Evolutionary conservation across 2,329 filamentous ascomycete genomes (phyloP), one percentile per base, ranked within the genome.

Genomic region (Pseudogymnoascus sp.): DNA sequence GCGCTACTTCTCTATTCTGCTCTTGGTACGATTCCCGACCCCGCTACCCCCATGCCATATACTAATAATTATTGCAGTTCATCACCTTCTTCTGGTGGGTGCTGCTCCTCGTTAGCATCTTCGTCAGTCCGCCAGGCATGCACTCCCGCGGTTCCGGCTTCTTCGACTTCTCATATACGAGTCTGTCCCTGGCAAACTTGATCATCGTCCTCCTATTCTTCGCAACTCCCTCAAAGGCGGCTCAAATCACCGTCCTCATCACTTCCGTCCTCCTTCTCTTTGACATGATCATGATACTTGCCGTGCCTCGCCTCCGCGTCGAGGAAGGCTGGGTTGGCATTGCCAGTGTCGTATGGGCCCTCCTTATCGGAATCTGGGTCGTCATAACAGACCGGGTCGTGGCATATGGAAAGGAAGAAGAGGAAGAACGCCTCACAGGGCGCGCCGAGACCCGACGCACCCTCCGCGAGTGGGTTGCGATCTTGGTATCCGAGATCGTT

Each of bases 321-420:
- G 92, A 97, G 73, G 93, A 97, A 74, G 88, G 90, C 33, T 95
- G 92, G 87, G 86, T 94, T 0, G 94, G 94, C n/a, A 88, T 94
- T 61, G 85, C 84, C 8, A 94, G 89, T 41, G 88, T 93, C 2
- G 76, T 90, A 13, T 97, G 89, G 92, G 89, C 90, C 15, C 79
- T 91, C 2, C 66, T 94, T 50, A 90, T 96, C 71, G 83, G 88
- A 36, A 73, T 89, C 2, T 97, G 91, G 85, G 88, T 88, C 24
- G 79, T 97, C 17, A 69, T 87, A 7, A 89, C 88, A 6, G 93
- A 96, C 70, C 82, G 88, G 57, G 85, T 89, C 4, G 94, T 99
- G 7, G 83, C 88, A 69, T 96, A 91, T 88, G 94, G 93, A 62
- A 97, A 97, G 75, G 81, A 80, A 1, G 91, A 97, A 69, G 94